A percentile compares a stretch with the other conserved stretches of the same genome.
Conservation (phyloP, 257 asterid species). For the Handroanthus guayacan region DNA sequence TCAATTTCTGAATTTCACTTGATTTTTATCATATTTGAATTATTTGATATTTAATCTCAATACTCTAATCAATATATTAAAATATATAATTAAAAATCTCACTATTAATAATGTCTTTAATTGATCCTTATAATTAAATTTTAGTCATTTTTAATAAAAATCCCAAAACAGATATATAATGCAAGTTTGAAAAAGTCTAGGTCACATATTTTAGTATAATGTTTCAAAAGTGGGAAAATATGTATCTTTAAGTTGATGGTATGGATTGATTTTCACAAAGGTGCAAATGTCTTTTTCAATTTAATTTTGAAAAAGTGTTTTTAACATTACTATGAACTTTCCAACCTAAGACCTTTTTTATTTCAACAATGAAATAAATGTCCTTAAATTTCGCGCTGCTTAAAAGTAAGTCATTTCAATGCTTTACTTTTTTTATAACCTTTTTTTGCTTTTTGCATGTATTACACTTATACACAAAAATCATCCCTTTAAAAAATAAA, state of each 20-base stretch:
- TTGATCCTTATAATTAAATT: neutral
- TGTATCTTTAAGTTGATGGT: neutral
- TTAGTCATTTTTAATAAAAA: neutral
- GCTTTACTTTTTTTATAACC: neutral
- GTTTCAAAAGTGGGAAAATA: constrained; percentile 10
- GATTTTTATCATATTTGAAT: too few relatives aligned
- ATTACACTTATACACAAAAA: neutral
- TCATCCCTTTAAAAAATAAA: neutral
- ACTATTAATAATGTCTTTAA: neutral
- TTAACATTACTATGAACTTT: neutral
- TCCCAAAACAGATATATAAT: neutral
- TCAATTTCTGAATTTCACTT: too few relatives aligned
- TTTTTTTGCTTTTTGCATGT: neutral
- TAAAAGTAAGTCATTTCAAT: constrained; percentile 3
- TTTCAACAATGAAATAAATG: constrained; percentile 10
- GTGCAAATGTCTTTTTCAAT: constrained; percentile 15
- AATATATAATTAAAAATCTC: too few relatives aligned
- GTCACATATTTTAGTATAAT: neutral
- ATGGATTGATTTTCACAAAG: constrained; percentile 15
- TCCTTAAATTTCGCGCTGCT: constrained; percentile 9
- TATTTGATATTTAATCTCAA: too few relatives aligned
- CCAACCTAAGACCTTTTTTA: constrained; percentile 5
- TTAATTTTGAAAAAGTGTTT: neutral
- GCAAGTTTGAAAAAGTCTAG: neutral
- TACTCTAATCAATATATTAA: too few relatives aligned